Percentiles rank a stretch among this genome's conserved stretches.
Conservation (phyloP, 1,284 basidiomycete species). For the Volvariella volvacea region DNA sequence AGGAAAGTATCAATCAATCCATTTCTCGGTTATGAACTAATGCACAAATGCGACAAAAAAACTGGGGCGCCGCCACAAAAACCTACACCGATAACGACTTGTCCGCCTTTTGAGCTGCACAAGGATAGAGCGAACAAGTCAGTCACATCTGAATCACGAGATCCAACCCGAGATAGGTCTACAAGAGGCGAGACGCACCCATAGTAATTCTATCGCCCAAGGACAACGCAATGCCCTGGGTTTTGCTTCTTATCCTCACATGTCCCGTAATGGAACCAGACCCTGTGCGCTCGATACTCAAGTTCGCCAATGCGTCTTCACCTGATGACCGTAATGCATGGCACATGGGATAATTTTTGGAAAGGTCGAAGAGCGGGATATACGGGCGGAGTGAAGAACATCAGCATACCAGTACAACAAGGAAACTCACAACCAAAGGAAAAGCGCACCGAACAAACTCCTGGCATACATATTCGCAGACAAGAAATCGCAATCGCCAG, state of each 20-base stretch:
- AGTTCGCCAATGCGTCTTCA: conserved; percentile 95
- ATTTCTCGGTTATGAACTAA: no score
- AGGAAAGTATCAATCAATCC: no score
- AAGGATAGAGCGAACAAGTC: conserved; percentile 4
- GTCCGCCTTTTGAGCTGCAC: conserved; percentile 59
- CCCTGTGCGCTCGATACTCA: conserved; percentile 89
- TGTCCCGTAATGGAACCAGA: conserved; percentile 81
- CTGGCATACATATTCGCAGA: conserved; percentile 93
- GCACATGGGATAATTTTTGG: background rate
- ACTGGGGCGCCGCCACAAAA: no score
- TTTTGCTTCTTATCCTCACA: conserved; percentile 90
- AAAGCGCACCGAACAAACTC: conserved; percentile 72
- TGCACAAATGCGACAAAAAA: no score
- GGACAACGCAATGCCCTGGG: conserved; percentile 91
- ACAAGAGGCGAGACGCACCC: conserved; percentile 42
- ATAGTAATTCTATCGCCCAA: conserved; percentile 91
- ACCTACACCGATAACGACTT: conserved; percentile 41
- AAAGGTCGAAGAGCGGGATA: background rate
- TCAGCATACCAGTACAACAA: conserved; percentile 3
- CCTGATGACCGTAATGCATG: conserved; percentile 36
- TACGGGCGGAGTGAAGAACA: background rate
- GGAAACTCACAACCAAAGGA: background rate
- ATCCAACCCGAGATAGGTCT: background rate
- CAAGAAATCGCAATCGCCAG: conserved; percentile 90
- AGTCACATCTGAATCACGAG: background rate